These are phyloP conservation scores for Pseudocercospora pini-densiflorae DNA, from an alignment of 2,329 filamentous ascomycete genomes.

Conservation along the genomic window DNA sequence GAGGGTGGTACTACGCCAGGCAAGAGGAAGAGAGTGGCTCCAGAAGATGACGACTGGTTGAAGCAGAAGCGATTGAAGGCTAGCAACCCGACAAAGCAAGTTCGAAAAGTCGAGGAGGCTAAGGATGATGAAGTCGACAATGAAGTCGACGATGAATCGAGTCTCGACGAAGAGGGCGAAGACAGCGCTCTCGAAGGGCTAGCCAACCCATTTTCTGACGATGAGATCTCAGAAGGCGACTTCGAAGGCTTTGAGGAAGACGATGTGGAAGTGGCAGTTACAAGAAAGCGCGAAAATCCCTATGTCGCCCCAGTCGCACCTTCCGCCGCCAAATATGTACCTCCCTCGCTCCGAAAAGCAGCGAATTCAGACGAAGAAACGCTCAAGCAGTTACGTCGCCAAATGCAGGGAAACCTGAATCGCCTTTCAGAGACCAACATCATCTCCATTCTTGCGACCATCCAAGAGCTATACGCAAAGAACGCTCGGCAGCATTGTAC, in stretches of 20 bases:
- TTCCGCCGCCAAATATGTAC: slow-evolving; percentile 75
- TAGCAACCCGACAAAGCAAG: slow-evolving; percentile 33
- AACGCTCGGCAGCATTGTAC: slow-evolving; percentile 90
- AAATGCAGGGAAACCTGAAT: slow-evolving; percentile 88
- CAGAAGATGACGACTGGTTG: slow-evolving; percentile 66
- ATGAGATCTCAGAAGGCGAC: slow-evolving; percentile 38
- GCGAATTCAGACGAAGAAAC: slow-evolving; percentile 68
- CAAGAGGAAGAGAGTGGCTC: slow-evolving; percentile 55
- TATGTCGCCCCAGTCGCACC: slow-evolving; percentile 73
- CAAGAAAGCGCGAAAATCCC: slow-evolving; percentile 74
- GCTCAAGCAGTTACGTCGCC: slow-evolving; percentile 71
- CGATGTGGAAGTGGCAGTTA: slow-evolving; percentile 33
- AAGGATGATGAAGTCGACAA: slow-evolving; percentile 36
- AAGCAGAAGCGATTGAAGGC: slow-evolving; percentile 62
- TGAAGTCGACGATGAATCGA: slow-evolving; percentile 42
- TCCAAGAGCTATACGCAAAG: slow-evolving; percentile 81
- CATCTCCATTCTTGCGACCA: slow-evolving; percentile 77
- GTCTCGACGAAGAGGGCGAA: slow-evolving; percentile 44
- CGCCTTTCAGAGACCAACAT: slow-evolving; percentile 91
- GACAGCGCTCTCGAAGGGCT: slow-evolving; percentile 32
- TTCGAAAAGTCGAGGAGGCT: slow-evolving; percentile 35
- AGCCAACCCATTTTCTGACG: slow-evolving; percentile 40
- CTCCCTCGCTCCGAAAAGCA: slow-evolving; percentile 76
- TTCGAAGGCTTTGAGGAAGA: slow-evolving; percentile 39
- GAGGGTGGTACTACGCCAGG: slow-evolving; percentile 53